phyloP scores from a whole-genome alignment of 2,329 filamentous ascomycete genomes.

The Aspergillus fijiensis region DNA sequence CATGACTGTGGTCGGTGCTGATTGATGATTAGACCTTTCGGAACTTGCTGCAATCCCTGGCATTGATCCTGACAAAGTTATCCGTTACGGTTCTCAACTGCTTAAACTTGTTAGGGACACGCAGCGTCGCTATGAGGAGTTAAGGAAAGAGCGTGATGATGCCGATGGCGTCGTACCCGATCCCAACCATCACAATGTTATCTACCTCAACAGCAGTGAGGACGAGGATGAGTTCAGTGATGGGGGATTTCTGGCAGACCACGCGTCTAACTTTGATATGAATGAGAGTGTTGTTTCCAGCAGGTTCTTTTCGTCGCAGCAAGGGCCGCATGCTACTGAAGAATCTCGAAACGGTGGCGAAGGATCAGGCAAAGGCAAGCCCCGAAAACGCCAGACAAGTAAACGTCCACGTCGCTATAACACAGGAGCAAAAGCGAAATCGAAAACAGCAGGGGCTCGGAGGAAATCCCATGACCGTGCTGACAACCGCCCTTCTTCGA shows the following conservation, averaged over 20 bases:
- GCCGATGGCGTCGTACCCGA: slow-evolving; percentile 51
- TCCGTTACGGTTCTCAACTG: slow-evolving; percentile 45
- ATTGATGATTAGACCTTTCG: slow-evolving; percentile 31
- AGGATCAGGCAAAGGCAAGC: slow-evolving; percentile 20
- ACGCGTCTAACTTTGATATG: slow-evolving; percentile 24
- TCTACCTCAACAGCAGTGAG: slow-evolving; percentile 40
- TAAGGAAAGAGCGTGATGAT: slow-evolving; percentile 45
- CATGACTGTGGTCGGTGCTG: slow-evolving; percentile 5
- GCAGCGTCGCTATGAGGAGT: slow-evolving; percentile 42
- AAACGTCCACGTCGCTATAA: slow-evolving; percentile 31
- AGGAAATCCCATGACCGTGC: slow-evolving; percentile 24
- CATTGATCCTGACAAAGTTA: slow-evolving; percentile 48
- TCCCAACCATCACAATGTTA: slow-evolving; percentile 48
- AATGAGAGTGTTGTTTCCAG: slow-evolving; percentile 32
- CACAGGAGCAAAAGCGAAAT: slow-evolving; percentile 22
- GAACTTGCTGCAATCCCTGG: slow-evolving; percentile 42
- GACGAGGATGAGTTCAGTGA: slow-evolving; percentile 40
- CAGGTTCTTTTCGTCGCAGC: slow-evolving; percentile 34
- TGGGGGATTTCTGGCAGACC: slow-evolving; percentile 33
- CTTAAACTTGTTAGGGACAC: slow-evolving; percentile 44
- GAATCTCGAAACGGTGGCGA: slow-evolving; percentile 23
- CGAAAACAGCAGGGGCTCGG: slow-evolving; percentile 27
- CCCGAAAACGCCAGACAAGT: slow-evolving; percentile 27
- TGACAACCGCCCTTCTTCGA: slow-evolving; percentile 20
- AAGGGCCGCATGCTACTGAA: slow-evolving; percentile 23